These are phyloP conservation scores for Corynespora cassiicola DNA, from an alignment of 2,329 filamentous ascomycete species.

Conservation along the genomic window DNA sequence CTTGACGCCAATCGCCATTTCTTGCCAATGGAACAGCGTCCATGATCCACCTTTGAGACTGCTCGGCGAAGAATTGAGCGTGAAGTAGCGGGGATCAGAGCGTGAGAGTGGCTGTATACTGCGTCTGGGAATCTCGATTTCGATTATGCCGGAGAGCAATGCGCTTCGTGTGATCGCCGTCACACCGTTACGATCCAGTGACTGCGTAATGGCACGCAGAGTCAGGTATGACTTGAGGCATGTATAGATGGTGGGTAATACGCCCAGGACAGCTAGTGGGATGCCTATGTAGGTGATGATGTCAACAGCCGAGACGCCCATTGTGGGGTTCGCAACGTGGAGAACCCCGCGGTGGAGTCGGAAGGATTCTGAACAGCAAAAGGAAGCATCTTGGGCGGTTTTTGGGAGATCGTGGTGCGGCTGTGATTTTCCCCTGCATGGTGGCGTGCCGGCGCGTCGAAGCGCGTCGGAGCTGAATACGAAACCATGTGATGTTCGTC, in stretches of 20 bases:
- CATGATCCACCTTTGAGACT: constrained; percentile 66
- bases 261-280: constrained; percentile 66
- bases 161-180: constrained; percentile 67
- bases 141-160: constrained; percentile 70
- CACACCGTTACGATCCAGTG: constrained; percentile 63
- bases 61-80: constrained; percentile 58
- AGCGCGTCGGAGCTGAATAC: too few relatives aligned
- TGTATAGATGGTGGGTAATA: constrained; percentile 72
- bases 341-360: too few relatives aligned
- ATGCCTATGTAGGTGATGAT: constrained; percentile 46
- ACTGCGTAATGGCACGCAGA: constrained; percentile 65
- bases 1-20: constrained; percentile 66
- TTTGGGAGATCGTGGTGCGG: too few relatives aligned
- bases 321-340: too few relatives aligned
- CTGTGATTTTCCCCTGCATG: too few relatives aligned
- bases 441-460: too few relatives aligned
- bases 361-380: too few relatives aligned
- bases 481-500: too few relatives aligned
- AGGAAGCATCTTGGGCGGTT: too few relatives aligned
- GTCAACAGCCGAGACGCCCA: too few relatives aligned
- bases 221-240: constrained; percentile 66
- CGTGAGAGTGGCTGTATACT: constrained; percentile 68
- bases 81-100: constrained; percentile 65
- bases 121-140: constrained; percentile 70
- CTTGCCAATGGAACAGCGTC: constrained; percentile 71